Percentiles rank a stretch among this genome's conserved stretches.
These are phyloP conservation scores for Raffaelea arxii DNA, from an alignment of 2,329 filamentous ascomycete species.

Conservation along the genomic window DNA sequence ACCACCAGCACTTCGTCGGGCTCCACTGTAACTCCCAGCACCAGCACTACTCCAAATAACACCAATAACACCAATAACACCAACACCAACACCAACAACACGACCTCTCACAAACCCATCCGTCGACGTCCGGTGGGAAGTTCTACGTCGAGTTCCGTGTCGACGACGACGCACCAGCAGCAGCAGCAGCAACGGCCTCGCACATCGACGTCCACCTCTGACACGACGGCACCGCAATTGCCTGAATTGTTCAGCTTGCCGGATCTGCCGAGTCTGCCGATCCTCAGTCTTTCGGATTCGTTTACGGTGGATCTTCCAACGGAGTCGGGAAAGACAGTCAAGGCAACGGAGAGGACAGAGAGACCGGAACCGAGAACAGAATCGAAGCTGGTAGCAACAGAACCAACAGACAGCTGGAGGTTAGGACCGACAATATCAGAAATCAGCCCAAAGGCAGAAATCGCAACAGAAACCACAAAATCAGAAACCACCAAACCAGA, in stretches of 20 bases:
- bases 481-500: background rate
- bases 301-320: background rate
- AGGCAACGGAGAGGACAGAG: too few relatives aligned
- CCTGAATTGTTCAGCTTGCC: background rate
- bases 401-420: too few relatives aligned
- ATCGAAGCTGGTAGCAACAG: too few relatives aligned
- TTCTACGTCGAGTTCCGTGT: background rate
- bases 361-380: too few relatives aligned
- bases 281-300: background rate
- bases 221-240: background rate
- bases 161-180: background rate
- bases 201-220: background rate
- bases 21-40: background rate
- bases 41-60: background rate
- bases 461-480: background rate
- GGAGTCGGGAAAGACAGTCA: too few relatives aligned
- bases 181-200: background rate
- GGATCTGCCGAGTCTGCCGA: background rate
- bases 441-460: too few relatives aligned
- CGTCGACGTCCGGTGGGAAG: slow-evolving; percentile 2
- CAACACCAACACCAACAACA: background rate
- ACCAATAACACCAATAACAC: background rate
- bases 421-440: too few relatives aligned
- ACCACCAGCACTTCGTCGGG: background rate
- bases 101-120: background rate